Evolutionary conservation across 2,329 filamentous ascomycete species (phyloP), one percentile per base, ranked within the genome.

Genomic region (Grosmannia clavigera): DNA sequence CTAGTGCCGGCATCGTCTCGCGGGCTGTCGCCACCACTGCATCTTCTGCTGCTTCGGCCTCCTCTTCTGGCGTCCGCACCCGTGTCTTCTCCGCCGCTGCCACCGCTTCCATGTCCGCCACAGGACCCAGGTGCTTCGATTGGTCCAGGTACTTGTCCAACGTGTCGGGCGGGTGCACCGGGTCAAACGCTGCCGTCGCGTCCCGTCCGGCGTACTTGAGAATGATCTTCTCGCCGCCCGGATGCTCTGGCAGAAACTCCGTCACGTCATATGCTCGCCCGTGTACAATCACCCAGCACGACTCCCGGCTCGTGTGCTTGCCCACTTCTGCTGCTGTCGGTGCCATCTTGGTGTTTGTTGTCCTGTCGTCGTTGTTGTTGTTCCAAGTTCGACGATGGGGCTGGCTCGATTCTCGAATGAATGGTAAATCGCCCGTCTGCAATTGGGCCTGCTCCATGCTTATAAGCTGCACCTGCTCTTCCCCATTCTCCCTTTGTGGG

Each of bases 161-260:
- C 1, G 91, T 96, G 74, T 96, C 92, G 16, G 88, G 89, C 3
- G 92, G 92, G 71, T 84, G 81, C 65, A 96, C 94, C 43, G 91
- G 91, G 55, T 95, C 90, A 73, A 89, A 96, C 69, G 90, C 90
- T 71, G 92, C 88, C 43, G 91, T 95, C 48, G 91, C 91, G 78
- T 96, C 92, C 78, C 92, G 95, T 67, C 92, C 91, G 35, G 92
- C 92, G 75, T 96, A 96, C 76, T 96, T 96, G 65, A 99, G 81
- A 68, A 99, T 97, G 71, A 97, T 95, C 70, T 92, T 94, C 65
- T 85, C 81, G 46, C 90, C 92, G 63, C 92, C 92, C 29, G 92
- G 92, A 69, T 96, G 91, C 72, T 95, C 90, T 85, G 66, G 60
- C 11, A 75, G 61, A 55, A 74, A 75, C 33, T 66, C 65, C 11